These are phyloP conservation scores for Capsella bursapastoris DNA, from an alignment of 345 rosid genomes.

Conservation along the genomic window DNA sequence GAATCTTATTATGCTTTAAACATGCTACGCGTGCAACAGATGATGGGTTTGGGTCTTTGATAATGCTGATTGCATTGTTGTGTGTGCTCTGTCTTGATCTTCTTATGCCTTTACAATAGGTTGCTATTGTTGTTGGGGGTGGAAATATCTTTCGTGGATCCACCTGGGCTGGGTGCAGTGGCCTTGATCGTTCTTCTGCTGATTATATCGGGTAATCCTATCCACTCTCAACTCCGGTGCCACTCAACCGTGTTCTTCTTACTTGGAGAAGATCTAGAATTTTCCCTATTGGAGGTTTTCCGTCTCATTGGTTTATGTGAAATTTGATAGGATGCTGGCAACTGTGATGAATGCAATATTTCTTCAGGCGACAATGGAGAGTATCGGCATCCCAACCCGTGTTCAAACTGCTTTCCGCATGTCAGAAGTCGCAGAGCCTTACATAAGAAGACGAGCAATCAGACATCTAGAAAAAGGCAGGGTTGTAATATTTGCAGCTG, in stretches of 20 bases:
- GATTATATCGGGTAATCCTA: constrained; percentile 85
- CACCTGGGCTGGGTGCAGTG: constrained; percentile 92
- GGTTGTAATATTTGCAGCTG: constrained; percentile 96
- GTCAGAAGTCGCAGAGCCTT: constrained; percentile 98
- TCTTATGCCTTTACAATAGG: constrained; percentile 49
- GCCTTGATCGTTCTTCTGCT: constrained; percentile 98
- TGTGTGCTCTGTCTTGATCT: constrained; percentile 18
- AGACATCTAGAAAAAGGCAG: constrained; percentile 97
- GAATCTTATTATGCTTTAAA: constrained; percentile 6
- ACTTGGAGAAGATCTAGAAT: background rate
- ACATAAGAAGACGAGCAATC: constrained; percentile 83
- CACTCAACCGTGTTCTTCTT: constrained; percentile 2
- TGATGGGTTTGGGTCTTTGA: constrained; percentile 23
- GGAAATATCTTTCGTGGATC: constrained; percentile 95
- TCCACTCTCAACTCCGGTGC: background rate
- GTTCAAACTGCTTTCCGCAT: constrained; percentile 95
- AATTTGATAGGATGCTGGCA: constrained; percentile 78
- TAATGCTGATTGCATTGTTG: background rate
- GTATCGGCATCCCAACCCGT: constrained; percentile 91
- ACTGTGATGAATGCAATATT: constrained; percentile 96
- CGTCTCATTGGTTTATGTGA: constrained; percentile 23
- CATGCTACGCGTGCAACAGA: background rate
- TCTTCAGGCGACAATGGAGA: constrained; percentile 98
- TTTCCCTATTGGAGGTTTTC: background rate
- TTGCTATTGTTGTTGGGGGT: constrained; percentile 96